phyloP scores from a whole-genome alignment of 1,284 basidiomycete species.

The Ganoderma multipileum region DNA sequence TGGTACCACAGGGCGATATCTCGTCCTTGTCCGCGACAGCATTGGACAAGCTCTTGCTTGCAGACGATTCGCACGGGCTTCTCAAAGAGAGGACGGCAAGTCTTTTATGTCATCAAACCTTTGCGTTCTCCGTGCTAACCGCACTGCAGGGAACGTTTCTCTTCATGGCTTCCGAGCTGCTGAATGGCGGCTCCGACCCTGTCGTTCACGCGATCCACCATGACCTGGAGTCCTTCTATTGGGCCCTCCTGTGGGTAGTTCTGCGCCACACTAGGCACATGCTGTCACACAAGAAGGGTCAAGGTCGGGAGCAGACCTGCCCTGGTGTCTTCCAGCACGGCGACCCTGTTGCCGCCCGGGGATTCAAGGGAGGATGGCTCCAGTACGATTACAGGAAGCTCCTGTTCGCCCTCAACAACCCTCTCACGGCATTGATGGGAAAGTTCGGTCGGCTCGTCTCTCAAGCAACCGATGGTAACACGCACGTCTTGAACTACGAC shows the following conservation, averaged over 20 bases:
- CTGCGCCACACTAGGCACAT: constrained; percentile 17
- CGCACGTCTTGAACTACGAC: neutral
- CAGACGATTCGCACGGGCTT: neutral
- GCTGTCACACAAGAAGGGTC: too few species aligned
- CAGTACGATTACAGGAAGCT: neutral
- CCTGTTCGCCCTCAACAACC: neutral
- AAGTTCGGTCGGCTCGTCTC: neutral
- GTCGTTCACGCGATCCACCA: constrained; percentile 3
- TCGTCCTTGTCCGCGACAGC: neutral
- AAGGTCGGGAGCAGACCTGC: neutral
- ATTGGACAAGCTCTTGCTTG: neutral
- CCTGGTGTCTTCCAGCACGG: neutral
- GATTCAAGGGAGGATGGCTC: neutral
- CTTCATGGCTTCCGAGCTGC: constrained; percentile 21
- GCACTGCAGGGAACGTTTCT: constrained; percentile 21
- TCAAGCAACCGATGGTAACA: neutral
- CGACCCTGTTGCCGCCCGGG: neutral
- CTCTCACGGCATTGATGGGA: neutral
- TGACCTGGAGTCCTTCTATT: constrained; percentile 25
- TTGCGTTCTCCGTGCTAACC: neutral
- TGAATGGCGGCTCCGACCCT: neutral
- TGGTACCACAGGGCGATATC: neutral
- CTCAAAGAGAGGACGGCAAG: neutral
- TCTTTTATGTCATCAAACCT: neutral
- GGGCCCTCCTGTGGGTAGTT: constrained; percentile 25